Conservation (phyloP, 1,284 basidiomycete genomes). For the Volvariella surrecta region DNA sequence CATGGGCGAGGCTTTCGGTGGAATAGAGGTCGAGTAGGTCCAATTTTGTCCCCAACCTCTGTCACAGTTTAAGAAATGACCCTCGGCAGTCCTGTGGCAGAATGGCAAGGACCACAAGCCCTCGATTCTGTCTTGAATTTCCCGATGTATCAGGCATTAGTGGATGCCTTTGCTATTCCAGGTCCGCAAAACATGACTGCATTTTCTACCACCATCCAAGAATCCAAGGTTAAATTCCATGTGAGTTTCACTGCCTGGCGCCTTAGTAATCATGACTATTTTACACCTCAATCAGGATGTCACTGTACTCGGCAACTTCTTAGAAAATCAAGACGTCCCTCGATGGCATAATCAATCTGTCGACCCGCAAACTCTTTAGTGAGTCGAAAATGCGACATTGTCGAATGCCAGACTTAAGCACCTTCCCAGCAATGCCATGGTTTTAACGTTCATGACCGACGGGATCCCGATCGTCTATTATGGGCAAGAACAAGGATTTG, state of each 20-base stretch:
- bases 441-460: conserved; percentile 57
- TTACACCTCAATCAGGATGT: conserved; percentile 20
- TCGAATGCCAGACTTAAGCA: conserved; percentile 14
- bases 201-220: conserved; percentile 42
- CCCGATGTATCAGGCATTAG: conserved; percentile 63
- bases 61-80: conserved; percentile 6
- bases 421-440: conserved; percentile 52
- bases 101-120: conserved; percentile 41
- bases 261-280: too few relatives aligned
- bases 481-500: conserved; percentile 67
- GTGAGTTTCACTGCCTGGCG: conserved; percentile 15
- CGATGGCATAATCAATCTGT: conserved; percentile 61
- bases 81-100: conserved; percentile 21
- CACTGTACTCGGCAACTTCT: conserved; percentile 63
- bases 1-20: conserved; percentile 71
- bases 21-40: conserved; percentile 43
- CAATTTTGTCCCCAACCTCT: conserved; percentile 2
- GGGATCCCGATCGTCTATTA: conserved; percentile 78
- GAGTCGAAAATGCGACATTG: conserved; percentile 17
- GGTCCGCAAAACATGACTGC: conserved; percentile 55
- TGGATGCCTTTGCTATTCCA: conserved; percentile 53
- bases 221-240: conserved; percentile 46
- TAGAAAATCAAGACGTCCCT: conserved; percentile 79
- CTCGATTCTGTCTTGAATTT: conserved; percentile 65
- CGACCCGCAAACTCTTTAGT: conserved; percentile 57